Base-by-base conservation (phyloP, 768 basidiomycete species). In the Calvatia gigantea region DNA sequence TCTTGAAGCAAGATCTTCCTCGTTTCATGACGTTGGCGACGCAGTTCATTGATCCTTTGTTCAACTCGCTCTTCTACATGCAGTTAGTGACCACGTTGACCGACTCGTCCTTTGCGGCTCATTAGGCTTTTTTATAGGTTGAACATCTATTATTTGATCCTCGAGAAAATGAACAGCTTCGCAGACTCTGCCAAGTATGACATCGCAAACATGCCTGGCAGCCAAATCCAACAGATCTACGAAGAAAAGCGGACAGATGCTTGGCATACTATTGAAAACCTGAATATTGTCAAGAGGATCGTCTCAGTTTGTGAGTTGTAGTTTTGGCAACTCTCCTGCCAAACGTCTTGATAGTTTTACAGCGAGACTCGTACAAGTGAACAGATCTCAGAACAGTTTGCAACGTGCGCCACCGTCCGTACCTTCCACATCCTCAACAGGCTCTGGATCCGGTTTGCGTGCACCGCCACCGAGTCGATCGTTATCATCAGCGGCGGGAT, bases 51-150 rank as follows among this genome's bases (percentile, higher is more conserved):
- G 89, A 95, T 61, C 97, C 97, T 0, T 76, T 98, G n/a, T 99
- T 98, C 82, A 89, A 96, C 64, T 96, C 94, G 15, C 94, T 94
- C 79, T 99, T 89, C 78, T 99, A 96, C 70, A 98, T 99, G 94
- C 94, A 98, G 93, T 95, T 65, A 66, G 94, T 84, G 27, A 39
- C 29, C 28, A 49, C 28, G 17, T 41, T 29, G 29, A 11, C 32
- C 32, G 4, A n/a, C 29, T 56, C 8, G 17, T 14, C 12, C 11
- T 27, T n/a, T 44, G 35, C 47, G 25, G 6, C 35, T 54, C 31
- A 21, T 19, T 25, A 19, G n/a, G n/a, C n/a, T 6, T 42, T 15
- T n/a, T 51, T 46, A 19, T 60, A 96, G 93, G 72, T 76, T 96
- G 62, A 96, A 97, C 70, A 87, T 95, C 56, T 95, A 86, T 75